These are phyloP conservation scores for Tagetes patula DNA, from an alignment of 129 eudicot species.

Conservation along the genomic window DNA sequence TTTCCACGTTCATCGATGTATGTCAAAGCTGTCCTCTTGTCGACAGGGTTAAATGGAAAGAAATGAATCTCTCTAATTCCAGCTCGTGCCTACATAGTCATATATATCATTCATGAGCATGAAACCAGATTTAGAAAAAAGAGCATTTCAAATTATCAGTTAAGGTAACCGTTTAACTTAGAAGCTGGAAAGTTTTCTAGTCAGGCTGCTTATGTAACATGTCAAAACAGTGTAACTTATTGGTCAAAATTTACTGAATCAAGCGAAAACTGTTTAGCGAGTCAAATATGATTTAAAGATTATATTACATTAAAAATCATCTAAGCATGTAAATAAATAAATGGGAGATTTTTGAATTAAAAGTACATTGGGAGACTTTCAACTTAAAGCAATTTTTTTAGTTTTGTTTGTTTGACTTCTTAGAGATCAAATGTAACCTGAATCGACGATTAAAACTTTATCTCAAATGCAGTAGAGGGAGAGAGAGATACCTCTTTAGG, in stretches of 20 bases:
- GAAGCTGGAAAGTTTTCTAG: background rate
- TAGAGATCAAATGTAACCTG: background rate
- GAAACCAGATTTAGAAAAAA: background rate
- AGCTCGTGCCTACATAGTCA: conserved; percentile 64
- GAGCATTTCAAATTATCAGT: background rate
- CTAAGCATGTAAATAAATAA: too few species aligned
- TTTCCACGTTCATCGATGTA: conserved; percentile 71
- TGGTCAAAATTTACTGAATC: background rate
- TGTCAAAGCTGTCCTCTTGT: conserved; percentile 91
- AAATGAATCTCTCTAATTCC: conserved; percentile 78
- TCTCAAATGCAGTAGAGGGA: background rate
- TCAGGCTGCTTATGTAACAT: background rate
- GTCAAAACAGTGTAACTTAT: background rate
- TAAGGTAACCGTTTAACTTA: background rate
- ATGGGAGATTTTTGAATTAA: background rate
- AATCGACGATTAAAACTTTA: background rate
- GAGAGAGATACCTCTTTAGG: conserved; percentile 61
- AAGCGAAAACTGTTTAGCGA: background rate
- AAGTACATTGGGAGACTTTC: background rate
- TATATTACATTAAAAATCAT: too few species aligned
- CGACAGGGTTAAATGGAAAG: conserved; percentile 91
- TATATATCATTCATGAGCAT: background rate
- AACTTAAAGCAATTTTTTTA: background rate
- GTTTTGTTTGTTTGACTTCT: background rate
- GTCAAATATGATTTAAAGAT: too few species aligned